Evolutionary conservation across 2,329 filamentous ascomycete species (phyloP), one percentile per base, ranked within the genome.

Genomic region (Pseudogymnoascus sp.): DNA sequence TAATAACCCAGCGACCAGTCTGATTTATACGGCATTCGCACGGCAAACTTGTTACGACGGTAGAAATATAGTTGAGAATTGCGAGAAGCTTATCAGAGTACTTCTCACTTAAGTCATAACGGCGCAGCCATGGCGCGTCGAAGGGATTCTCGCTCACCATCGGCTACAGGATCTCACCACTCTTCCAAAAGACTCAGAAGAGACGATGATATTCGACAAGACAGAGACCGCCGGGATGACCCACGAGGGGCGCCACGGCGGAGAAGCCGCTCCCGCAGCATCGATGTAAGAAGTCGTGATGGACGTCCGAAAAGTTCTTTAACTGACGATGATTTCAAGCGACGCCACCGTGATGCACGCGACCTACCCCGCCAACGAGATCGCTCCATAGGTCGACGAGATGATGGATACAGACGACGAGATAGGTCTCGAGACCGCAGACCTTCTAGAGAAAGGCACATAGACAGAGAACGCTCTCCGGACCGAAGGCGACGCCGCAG

Each of bases 131-230:
- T 84, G 81, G 80, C 80, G 79, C 80, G 81, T 76, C 80, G 80
- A 76, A 81, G 80, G 79, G 81, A 83, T 76, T 79, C 80, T 80
- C 82, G 90, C 89, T 93, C 90, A 92, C 90, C 90, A 90, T 91
- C 88, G 86, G 89, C 89, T 87, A 86, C 88, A 92, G 89, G 89
- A 85, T 91, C 89, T 82, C 87, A 89, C 74, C 82, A 84, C 77
- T 86, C 85, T 77, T 85, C 86, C 73, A 84, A 77, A 72, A 82
- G 81, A 65, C 76, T 70, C 70, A 78, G 79, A 71, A 78, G 80
- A 75, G 81, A 75, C 35, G 71, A 75, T 61, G 70, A 82, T 73
- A 76, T 79, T 70, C 77, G 80, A 66, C 74, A 78, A 69, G 80
- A 82, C 59, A 76, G 77, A 71, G 79, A 76, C 68, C 75, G 80